Conservation (phyloP, 106 monocot genomes). For the Dioscorea dumetorum region DNA sequence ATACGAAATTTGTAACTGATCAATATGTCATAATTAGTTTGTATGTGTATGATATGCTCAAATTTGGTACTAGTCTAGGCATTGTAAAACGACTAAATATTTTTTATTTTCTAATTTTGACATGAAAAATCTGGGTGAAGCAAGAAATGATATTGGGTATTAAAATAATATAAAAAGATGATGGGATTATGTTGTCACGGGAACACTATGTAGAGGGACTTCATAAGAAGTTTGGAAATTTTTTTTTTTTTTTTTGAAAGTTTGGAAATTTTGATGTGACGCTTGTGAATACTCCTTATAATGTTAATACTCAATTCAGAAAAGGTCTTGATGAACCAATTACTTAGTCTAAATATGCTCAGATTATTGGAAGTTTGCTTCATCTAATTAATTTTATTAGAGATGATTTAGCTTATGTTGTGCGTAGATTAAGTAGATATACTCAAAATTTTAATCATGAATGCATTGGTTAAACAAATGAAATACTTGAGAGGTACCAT, state of each 20-base stretch:
- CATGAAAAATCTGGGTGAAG: no score
- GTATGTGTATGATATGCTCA: constrained; percentile 1
- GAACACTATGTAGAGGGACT: background rate
- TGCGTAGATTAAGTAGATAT: no score
- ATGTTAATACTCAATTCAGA: background rate
- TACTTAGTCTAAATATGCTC: background rate
- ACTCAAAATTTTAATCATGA: background rate
- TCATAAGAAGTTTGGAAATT: no score
- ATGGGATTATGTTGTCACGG: background rate
- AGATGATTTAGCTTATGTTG: background rate
- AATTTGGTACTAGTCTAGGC: background rate
- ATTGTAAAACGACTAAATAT: background rate
- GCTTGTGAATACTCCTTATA: no score
- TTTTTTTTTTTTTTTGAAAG: no score
- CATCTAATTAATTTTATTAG: background rate
- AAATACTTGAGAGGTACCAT: background rate
- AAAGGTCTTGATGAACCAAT: background rate
- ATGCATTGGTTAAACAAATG: background rate
- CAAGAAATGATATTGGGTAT: no score
- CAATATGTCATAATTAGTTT: background rate
- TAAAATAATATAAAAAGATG: no score
- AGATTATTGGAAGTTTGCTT: background rate
- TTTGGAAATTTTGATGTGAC: no score
- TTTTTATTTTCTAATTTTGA: background rate
- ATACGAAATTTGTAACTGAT: background rate